Conservation (phyloP, 306 rosid species). For the Vigna radiata region DNA sequence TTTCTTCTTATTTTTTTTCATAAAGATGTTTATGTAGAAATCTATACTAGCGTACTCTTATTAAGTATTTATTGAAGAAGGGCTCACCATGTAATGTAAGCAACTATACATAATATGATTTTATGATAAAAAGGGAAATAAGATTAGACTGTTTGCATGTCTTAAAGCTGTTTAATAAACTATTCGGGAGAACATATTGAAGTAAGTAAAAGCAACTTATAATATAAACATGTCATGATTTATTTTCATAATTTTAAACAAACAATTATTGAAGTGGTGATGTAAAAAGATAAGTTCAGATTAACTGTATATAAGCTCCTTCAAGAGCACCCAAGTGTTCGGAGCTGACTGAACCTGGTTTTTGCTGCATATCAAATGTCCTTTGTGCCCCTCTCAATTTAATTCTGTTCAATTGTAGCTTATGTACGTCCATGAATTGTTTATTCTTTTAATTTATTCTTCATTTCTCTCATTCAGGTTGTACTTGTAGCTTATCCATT, state of each 20-base stretch:
- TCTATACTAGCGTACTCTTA: too few species aligned
- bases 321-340: neutral
- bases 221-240: neutral
- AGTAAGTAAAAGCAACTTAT: neutral
- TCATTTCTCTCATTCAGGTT: constrained; percentile 62
- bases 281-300: neutral
- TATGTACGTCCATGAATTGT: constrained; percentile 1
- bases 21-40: too few species aligned
- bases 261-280: neutral
- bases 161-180: neutral
- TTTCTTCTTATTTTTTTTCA: too few species aligned
- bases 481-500: constrained; percentile 72
- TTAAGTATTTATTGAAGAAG: neutral
- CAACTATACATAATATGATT: neutral
- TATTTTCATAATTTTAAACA: neutral
- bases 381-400: neutral
- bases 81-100: neutral
- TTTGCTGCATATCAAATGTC: constrained; percentile 27
- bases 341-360: constrained; percentile 35
- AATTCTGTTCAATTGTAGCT: constrained; percentile 12
- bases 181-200: neutral
- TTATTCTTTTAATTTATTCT: constrained; percentile 23
- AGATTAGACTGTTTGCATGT: neutral
- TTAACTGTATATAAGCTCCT: neutral
- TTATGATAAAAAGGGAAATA: neutral